phyloP scores from a whole-genome alignment of 208 protist species.

The Leishmania major region DNA sequence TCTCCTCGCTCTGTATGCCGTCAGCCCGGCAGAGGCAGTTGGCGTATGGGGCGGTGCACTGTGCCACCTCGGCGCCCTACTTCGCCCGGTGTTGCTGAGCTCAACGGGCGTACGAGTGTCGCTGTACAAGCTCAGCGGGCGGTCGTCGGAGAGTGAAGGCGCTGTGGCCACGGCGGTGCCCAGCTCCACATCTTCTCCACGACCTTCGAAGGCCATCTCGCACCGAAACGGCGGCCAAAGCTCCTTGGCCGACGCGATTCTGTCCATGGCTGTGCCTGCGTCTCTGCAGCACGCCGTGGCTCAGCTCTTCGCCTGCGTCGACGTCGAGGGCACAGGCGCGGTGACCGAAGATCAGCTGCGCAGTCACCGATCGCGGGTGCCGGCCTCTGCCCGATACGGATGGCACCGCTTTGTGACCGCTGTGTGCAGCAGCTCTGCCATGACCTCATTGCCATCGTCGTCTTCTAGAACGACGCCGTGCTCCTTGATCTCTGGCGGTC shows the following conservation, averaged over 20 bases:
- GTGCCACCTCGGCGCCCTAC: constrained; percentile 13
- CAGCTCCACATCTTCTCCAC: background rate
- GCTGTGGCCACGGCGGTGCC: background rate
- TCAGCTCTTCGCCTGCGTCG: constrained; percentile 24
- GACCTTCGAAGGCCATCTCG: background rate
- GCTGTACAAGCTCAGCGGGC: constrained; percentile 15
- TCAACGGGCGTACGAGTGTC: constrained; percentile 28
- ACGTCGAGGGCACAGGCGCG: constrained; percentile 6
- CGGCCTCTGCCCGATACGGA: constrained; percentile 23
- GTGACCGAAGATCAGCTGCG: constrained; percentile 37
- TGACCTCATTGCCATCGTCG: background rate
- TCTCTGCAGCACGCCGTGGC: constrained; percentile 29
- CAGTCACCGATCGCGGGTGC: constrained; percentile 26
- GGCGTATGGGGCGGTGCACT: constrained; percentile 33
- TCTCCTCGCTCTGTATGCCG: constrained; percentile 23
- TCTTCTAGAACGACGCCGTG: background rate
- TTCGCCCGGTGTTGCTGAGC: constrained; percentile 27
- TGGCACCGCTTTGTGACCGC: constrained; percentile 37
- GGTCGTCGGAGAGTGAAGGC: background rate
- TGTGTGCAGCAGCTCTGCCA: constrained; percentile 14
- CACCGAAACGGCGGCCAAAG: background rate
- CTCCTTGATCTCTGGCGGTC: background rate
- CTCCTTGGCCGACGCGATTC: background rate
- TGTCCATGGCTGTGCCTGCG: constrained; percentile 32
- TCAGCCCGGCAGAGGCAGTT: constrained; percentile 13